Base-by-base conservation (phyloP, 139 green algal genomes). In the Micractinium conductrix region DNA sequence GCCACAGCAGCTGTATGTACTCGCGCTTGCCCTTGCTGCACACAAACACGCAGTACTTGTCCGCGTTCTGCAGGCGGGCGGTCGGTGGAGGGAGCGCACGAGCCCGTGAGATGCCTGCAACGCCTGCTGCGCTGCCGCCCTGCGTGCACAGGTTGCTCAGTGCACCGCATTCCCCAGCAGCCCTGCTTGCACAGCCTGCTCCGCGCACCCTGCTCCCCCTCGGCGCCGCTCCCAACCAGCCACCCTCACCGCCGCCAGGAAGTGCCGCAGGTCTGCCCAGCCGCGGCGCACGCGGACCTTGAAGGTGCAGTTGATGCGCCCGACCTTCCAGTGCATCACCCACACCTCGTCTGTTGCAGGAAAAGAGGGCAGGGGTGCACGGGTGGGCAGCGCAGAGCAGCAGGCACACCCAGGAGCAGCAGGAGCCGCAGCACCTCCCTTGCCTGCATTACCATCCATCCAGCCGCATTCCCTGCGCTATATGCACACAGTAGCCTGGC, bases 1-100 rank as follows among this genome's bases (percentile, higher is more conserved):
- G 48, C 87, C 87, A 90, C 55, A 90, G 81, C 53, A 90, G 76
- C 87, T 90, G 83, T 21, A 90, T 80, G 65, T 90, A 90, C 81
- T 90, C 87, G 30, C 62, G 70, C 72, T 90, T 90, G 58, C 87
- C 87, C 83, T 90, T 90, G 42, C 44, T 79, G 78, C 87, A 90
- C 43, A 90, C 75, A 76, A 88, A 90, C 40, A 70, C 43, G 33
- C 50, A 53, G 75, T 80, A 90, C 37, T 74, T 73, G 35, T 82
- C 45, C 22, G 24, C 38, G 69, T 87, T 75, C 44, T 86, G 70
- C 68, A 38, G 33, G 24, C 12, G 38, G 30, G 37, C 38, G 35
- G 38, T 22, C 55, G 38, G 37, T 0, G 17, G 22, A 38, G 38
- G 1, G 35, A 14, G 22, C 4, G 71, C 35, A 58, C 14, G 26